These are phyloP conservation scores for Areca catechu DNA, from an alignment of 176 grass and related monocot species.

Conservation along the genomic window DNA sequence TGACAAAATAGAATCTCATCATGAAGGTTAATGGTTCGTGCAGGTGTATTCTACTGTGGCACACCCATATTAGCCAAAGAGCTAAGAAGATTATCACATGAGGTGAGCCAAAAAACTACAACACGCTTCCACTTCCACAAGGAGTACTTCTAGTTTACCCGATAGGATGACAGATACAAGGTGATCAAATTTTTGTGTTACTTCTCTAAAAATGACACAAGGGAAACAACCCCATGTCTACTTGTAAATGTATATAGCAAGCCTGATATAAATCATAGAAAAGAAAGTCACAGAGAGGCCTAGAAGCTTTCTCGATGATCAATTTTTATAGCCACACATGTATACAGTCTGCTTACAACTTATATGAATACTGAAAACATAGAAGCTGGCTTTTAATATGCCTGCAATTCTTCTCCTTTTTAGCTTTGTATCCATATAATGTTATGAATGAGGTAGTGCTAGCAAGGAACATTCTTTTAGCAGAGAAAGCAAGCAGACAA, in stretches of 20 bases:
- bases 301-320: constrained; percentile 1
- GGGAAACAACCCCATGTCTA: constrained; percentile 38
- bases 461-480: no score
- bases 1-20: no score
- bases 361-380: neutral
- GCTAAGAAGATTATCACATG: constrained; percentile 61
- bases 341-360: constrained; percentile 5
- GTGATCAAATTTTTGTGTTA: constrained; percentile 40
- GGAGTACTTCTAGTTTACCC: constrained; percentile 60
- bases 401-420: no score
- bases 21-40: constrained; percentile 8
- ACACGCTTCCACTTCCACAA: constrained; percentile 98
- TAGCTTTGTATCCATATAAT: no score
- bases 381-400: no score
- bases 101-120: constrained; percentile 83
- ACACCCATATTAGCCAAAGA: constrained; percentile 76
- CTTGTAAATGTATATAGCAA: constrained; percentile 91
- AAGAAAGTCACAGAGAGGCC: neutral
- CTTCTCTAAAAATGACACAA: constrained; percentile 37
- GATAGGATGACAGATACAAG: constrained; percentile 6
- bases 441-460: no score
- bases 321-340: constrained; percentile 10
- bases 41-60: constrained; percentile 96
- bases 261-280: constrained; percentile 7
- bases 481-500: no score